Evolutionary conservation across 2,329 filamentous ascomycete species (phyloP), one percentile per base, ranked within the genome.

Genomic region (Exophiala aquamarina): DNA sequence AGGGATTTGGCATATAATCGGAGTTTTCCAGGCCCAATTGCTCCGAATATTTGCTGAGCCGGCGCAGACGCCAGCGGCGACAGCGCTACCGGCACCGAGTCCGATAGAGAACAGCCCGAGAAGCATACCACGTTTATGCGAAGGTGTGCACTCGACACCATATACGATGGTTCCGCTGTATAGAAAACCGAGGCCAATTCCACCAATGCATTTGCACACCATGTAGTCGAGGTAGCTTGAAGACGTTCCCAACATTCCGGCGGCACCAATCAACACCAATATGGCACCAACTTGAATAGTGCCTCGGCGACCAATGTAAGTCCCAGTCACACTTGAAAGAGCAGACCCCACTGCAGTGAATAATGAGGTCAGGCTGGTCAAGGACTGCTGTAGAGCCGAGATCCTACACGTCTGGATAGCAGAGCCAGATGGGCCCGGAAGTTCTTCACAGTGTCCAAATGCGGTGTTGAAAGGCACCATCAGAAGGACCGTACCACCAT

Each of bases 1-100:
- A 0, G 62, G 62, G 19, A 64, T 63, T 40, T 64, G 62, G 13
- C 59, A 61, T 6, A 63, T 35, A 14, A 64, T 64, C 6, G 32
- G 32, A 18, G 17, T 34, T 18, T 34, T 14, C 32, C 32, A 34
- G 13, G 32, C 32, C 32, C 13, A 14, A 18, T 34, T 14, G n/a
- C 17, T 34, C n/a, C 8, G 13, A 34, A 14, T 14, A 6, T 14
- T 14, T 7, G 32, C 13, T 14, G n/a, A 14, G 5, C 32, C 32
- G n/a, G 13, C 13, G n/a, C 32, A 34, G 17, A 34, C 32, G 17
- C 32, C 13, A 18, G 32, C 32, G n/a, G 32, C 32, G 32, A 18
- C 5, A 6, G 17, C 17, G 8, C 17, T 14, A 14, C 32, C 32
- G 17, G 17, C 13, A 34, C n/a, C 32, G 8, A 34, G 17, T 6